Percentiles rank a stretch among this genome's conserved stretches.
Conservation (phyloP, 306 rosid genomes). For the Quillaja saponaria region DNA sequence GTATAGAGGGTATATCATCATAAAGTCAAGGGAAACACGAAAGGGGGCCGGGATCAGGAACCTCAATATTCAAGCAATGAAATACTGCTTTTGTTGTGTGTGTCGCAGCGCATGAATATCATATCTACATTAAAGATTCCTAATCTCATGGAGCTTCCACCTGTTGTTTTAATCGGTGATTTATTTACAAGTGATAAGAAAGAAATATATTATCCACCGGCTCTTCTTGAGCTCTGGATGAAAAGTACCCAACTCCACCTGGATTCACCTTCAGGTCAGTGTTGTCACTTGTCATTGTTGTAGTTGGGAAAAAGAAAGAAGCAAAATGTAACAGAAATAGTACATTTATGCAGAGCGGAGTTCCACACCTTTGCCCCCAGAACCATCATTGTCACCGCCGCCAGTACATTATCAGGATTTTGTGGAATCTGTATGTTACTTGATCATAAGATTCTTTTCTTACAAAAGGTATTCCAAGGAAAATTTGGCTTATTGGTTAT, state of each 20-base stretch:
- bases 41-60: background rate
- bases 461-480: conserved; percentile 12
- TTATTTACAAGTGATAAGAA: conserved; percentile 49
- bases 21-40: background rate
- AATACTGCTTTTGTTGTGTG: conserved; percentile 9
- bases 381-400: conserved; percentile 50
- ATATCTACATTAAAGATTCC: conserved; percentile 51
- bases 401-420: conserved; percentile 44
- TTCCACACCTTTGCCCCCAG: conserved; percentile 55
- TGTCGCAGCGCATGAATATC: conserved; percentile 44
- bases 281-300: background rate
- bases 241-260: conserved; percentile 54
- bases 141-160: conserved; percentile 76
- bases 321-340: conserved; percentile 17
- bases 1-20: background rate
- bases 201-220: conserved; percentile 66
- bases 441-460: conserved; percentile 15
- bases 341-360: conserved; percentile 45
- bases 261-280: conserved; percentile 69
- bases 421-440: conserved; percentile 48
- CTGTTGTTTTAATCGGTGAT: conserved; percentile 49
- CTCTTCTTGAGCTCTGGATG: conserved; percentile 67
- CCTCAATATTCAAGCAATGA: conserved; percentile 12
- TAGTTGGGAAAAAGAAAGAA: background rate
- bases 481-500: conserved; percentile 21